Evolutionary conservation across 441 rosid species (phyloP).

Genomic region (Sinapis alba): DNA sequence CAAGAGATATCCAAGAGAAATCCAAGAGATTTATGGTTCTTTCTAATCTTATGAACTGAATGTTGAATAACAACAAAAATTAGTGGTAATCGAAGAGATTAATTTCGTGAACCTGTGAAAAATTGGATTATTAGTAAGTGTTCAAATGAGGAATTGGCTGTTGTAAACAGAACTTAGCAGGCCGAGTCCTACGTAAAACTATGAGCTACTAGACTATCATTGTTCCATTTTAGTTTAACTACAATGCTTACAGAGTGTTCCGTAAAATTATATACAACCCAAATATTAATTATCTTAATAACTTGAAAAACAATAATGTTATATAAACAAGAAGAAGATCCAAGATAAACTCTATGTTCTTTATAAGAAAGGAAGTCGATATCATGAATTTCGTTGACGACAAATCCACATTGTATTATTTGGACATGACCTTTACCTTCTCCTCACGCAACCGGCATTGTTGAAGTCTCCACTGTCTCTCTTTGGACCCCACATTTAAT

Average conservation of each 20-base stretch:
- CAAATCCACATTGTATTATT: constrained; percentile 13
- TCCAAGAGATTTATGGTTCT: background rate
- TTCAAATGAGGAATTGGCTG: background rate
- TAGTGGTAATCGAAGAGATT: background rate
- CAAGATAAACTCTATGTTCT: background rate
- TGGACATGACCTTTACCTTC: constrained; percentile 36
- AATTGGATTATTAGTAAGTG: background rate
- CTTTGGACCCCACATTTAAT: constrained; percentile 23
- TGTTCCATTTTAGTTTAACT: background rate
- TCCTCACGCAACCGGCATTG: constrained; percentile 36
- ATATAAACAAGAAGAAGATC: background rate
- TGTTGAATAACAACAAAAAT: background rate
- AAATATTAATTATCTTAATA: background rate
- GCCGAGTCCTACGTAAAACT: background rate
- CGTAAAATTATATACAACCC: background rate
- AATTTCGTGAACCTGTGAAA: background rate
- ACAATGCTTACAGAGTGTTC: background rate
- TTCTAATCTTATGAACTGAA: background rate
- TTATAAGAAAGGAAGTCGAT: background rate
- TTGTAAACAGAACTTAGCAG: background rate
- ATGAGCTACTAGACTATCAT: background rate
- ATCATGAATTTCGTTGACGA: constrained; percentile 21
- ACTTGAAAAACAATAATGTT: background rate
- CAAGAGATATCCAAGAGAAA: background rate
- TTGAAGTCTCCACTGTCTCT: constrained; percentile 36